Percentiles rank a stretch among this genome's conserved stretches.
Evolutionary conservation across 768 basidiomycete genomes (phyloP).

Genomic region (Aureoboletus auriporus): DNA sequence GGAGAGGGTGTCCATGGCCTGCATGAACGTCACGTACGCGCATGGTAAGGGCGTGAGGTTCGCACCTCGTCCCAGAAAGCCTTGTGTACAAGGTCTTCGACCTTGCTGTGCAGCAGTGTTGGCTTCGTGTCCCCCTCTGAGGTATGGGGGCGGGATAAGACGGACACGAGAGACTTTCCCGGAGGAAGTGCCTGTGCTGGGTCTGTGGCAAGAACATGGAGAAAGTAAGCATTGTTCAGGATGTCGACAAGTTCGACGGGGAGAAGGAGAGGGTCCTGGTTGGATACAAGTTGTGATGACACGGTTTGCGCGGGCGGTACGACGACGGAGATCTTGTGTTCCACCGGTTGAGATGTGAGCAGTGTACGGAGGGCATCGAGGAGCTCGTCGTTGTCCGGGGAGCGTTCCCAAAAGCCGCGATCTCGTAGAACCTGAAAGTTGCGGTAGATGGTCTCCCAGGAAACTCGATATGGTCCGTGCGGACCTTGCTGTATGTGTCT

Average conservation of each 20-base stretch:
- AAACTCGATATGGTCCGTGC: slow-evolving; percentile 9
- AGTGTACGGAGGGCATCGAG: slow-evolving; percentile 20
- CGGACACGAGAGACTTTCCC: slow-evolving; percentile 68
- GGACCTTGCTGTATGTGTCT: slow-evolving; percentile 21
- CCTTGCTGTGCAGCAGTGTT: slow-evolving; percentile 47
- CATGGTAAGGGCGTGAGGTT: slow-evolving; percentile 7
- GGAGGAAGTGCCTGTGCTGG: slow-evolving; percentile 59
- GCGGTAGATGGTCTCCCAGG: slow-evolving; percentile 21
- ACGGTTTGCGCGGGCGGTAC: slow-evolving; percentile 8
- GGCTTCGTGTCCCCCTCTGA: slow-evolving; percentile 18
- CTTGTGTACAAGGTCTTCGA: slow-evolving; percentile 46
- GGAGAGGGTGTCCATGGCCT: slow-evolving; percentile 58
- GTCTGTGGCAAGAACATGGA: slow-evolving; percentile 65
- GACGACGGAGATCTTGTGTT: slow-evolving; percentile 13
- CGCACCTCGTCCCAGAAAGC: slow-evolving; percentile 77
- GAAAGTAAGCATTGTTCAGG: slow-evolving; percentile 59
- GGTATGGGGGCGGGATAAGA: slow-evolving; percentile 38
- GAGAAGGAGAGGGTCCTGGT: slow-evolving; percentile 29
- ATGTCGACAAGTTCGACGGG: slow-evolving; percentile 54
- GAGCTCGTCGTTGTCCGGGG: slow-evolving; percentile 25
- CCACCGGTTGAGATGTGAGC: slow-evolving; percentile 8
- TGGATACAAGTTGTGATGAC: slow-evolving; percentile 19
- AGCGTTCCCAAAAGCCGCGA: slow-evolving; percentile 22
- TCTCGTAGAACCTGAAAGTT: slow-evolving; percentile 23
- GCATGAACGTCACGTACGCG: slow-evolving; percentile 16